A percentile compares a stretch with the other conserved stretches of the same genome.
phyloP scores from a whole-genome alignment of 352 stramenopile species.

The Stramenopiles sp. region DNA sequence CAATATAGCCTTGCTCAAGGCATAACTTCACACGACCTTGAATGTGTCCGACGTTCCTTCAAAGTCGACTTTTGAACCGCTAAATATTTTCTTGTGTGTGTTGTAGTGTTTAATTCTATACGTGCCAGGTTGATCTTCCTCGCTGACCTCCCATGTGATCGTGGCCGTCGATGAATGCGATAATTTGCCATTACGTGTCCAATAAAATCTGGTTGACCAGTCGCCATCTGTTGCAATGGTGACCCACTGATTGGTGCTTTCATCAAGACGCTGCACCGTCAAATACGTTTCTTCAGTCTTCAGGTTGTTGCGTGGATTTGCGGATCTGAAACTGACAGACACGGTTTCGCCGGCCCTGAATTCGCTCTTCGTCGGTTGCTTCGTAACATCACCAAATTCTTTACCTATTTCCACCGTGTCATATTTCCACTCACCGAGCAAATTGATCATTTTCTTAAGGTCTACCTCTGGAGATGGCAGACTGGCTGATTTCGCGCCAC shows the following conservation, averaged over 20 bases:
- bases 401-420: conserved; percentile 21
- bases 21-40: no score
- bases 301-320: conserved; percentile 54
- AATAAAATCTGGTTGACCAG: conserved; percentile 45
- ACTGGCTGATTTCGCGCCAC: background rate
- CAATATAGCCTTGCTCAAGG: no score
- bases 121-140: conserved; percentile 14
- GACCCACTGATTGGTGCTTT: conserved; percentile 39
- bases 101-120: conserved; percentile 29
- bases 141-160: conserved; percentile 24
- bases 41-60: background rate
- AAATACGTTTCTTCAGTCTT: conserved; percentile 47
- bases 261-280: conserved; percentile 39
- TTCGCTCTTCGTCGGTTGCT: conserved; percentile 28
- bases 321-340: conserved; percentile 40
- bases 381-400: conserved; percentile 34
- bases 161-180: conserved; percentile 22
- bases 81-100: conserved; percentile 17
- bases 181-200: conserved; percentile 34
- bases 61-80: background rate
- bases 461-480: conserved; percentile 15
- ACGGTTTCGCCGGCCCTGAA: conserved; percentile 35
- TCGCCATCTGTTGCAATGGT: conserved; percentile 47
- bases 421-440: conserved; percentile 20
- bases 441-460: conserved; percentile 17